Evolutionary conservation across 495 filamentous ascomycete species (phyloP).

Genomic region (Glonium stellatum): DNA sequence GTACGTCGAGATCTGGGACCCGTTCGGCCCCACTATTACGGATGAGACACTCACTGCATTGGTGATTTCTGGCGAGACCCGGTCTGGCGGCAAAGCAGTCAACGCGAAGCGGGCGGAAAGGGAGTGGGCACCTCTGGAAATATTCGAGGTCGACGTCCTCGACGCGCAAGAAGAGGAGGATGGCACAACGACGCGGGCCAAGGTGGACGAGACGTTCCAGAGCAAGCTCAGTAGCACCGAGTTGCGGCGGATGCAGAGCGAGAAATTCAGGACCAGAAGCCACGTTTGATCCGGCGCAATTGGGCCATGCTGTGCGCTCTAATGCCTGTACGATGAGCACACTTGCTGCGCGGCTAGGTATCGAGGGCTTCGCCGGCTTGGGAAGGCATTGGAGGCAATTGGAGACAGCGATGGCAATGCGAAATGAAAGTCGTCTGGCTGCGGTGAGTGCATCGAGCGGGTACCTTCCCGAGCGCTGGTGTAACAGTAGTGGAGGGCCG

Average conservation of each 20-base stretch:
- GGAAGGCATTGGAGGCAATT: too few relatives aligned
- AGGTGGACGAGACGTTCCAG: slow-evolving; percentile 53
- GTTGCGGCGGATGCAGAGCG: slow-evolving; percentile 46
- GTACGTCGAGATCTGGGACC: slow-evolving; percentile 78
- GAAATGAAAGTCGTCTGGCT: too few relatives aligned
- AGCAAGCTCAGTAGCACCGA: slow-evolving; percentile 80
- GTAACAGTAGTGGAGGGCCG: background rate
- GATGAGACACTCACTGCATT: slow-evolving; percentile 70
- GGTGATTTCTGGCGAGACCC: slow-evolving; percentile 85
- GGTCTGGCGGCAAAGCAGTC: slow-evolving; percentile 72
- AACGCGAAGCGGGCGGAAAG: slow-evolving; percentile 72
- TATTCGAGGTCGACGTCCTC: slow-evolving; percentile 90
- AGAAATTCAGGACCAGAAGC: slow-evolving; percentile 21
- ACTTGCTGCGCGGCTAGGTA: background rate
- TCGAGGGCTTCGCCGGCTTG: background rate
- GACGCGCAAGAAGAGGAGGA: slow-evolving; percentile 59
- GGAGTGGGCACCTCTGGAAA: slow-evolving; percentile 67
- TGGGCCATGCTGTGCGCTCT: background rate
- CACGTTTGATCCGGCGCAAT: background rate
- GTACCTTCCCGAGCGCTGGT: background rate
- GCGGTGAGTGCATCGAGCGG: background rate
- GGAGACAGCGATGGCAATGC: background rate
- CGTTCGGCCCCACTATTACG: slow-evolving; percentile 87
- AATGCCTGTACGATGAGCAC: background rate
- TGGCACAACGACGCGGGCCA: slow-evolving; percentile 24